Base-by-base conservation (phyloP, 345 rosid genomes). In the Lepidium africanum region DNA sequence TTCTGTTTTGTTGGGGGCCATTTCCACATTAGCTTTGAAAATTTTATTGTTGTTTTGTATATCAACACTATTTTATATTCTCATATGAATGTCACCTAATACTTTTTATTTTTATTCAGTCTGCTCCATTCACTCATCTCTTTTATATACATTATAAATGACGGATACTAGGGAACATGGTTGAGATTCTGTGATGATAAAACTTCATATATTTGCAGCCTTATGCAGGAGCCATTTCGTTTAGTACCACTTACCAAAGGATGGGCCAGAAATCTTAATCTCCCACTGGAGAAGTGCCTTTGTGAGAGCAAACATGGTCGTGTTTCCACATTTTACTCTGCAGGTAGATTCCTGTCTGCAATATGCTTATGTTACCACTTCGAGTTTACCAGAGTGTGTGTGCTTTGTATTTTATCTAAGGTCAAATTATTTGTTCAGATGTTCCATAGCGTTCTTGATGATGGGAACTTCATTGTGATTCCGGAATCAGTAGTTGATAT, bases 151-250 rank as follows among this genome's bases (percentile, higher is more conserved):
- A 60, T 73, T 46, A 58, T 81, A 71, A 49, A 59, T 76, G 76
- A 59, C 93, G 91, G 97, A 72, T 95, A 70, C 65, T 91, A 69
- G 96, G 93, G 65, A 87, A 81, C 69, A 79, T 87, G 72, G 64
- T 62, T 65, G 78, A 59, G 54, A 76, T 76, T 64, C 81, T 79
- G 59, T 76, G 80, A 63, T 81, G 70, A 81, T 81, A 81, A 82
- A 84, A 76, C 77, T 79, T 63, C 72, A 81, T 83, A 81, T 87
- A 58, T 80, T 72, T 91, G 93, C 97, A 91, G 99, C 93, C 96
- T 95, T 70, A 87, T 83, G 96, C 96, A 86, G 89, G 97, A 89
- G 85, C 97, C 97, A 64, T 91, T 95, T 83, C 84, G 73, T 83
- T 85, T 87, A 21, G 76, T 91, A 74, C 96, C 97, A 49, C 83